Base-by-base conservation (phyloP, 208 protist species). In the Trypanosoma conorhini region DNA sequence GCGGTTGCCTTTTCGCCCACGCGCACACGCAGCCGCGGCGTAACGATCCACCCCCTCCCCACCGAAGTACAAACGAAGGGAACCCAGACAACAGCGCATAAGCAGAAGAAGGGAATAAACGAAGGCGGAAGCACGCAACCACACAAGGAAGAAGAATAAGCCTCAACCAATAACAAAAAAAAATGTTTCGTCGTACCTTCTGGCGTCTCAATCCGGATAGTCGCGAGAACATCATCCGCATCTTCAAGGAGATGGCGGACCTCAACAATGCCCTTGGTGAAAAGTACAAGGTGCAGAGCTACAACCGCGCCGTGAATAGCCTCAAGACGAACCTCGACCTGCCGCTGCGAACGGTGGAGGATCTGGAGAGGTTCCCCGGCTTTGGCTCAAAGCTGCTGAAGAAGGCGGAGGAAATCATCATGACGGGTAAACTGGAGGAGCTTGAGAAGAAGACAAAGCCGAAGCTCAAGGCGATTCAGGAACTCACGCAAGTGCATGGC, bases 331-430 rank as follows among this genome's bases (percentile, higher is more conserved):
- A 93, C 76, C 82, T 93, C 0, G 86, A 93, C 77, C 85, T 92
- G 30, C 85, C 85, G 15, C 77, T 95, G 30, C 81, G 83, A 75
- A 90, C 87, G 12, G 77, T 83, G 5, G 70, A 82, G 44, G 87
- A 93, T 70, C 70, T 95, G 30, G 75, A 77, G 62, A 84, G 77
- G 44, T 93, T 93, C 73, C 73, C 87, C 12, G 90, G 90, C 38
- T 87, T 96, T 55, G 90, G 90, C 42, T 71, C 85, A 31, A 93
- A 93, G 79, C 74, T 96, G 55, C 60, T 88, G 48, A 93, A 96
- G 68, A 96, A 96, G 72, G 90, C 91, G 4, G 89, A 95, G 81
- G 89, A 97, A 74, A 96, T 97, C 61, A 92, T 97, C 56, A 62
- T 65, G 5, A 96, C 92, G 5, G 92, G 90, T 10, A 92, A 96